Evolutionary conservation across 2,329 filamentous ascomycete genomes (phyloP).

Genomic region (Verticillium albo-atrum): DNA sequence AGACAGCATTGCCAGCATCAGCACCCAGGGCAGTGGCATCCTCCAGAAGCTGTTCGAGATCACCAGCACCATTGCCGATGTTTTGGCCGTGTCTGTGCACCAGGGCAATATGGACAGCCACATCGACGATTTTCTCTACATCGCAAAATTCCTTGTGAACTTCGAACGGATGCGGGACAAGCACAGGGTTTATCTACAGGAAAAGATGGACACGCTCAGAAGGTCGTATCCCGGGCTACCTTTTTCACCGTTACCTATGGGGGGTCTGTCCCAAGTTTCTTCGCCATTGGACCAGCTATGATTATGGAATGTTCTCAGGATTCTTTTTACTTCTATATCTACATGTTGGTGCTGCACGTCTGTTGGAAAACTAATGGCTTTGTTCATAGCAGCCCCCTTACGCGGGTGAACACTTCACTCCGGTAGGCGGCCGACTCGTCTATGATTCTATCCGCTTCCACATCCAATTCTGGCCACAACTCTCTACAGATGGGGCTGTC

Average conservation of each 20-base stretch:
- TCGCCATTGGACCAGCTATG: neutral
- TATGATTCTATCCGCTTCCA: neutral
- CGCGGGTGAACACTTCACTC: neutral
- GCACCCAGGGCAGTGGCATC: constrained; percentile 51
- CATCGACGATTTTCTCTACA: constrained; percentile 49
- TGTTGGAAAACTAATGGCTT: neutral
- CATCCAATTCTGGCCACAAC: neutral
- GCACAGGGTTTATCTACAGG: constrained; percentile 34
- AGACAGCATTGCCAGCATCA: constrained; percentile 36
- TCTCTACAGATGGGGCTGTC: neutral
- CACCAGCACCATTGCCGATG: constrained; percentile 54
- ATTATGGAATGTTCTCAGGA: neutral
- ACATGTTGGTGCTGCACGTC: neutral
- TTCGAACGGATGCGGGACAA: constrained; percentile 42
- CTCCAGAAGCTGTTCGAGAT: constrained; percentile 58
- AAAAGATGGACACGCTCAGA: constrained; percentile 30
- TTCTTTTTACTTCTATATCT: neutral
- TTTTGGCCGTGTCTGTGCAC: constrained; percentile 44
- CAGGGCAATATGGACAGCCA: constrained; percentile 40
- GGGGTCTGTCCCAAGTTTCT: neutral
- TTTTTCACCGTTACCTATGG: neutral
- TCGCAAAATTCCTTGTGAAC: constrained; percentile 44
- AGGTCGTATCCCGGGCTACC: neutral
- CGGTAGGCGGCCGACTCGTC: neutral
- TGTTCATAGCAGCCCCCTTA: neutral